Evolutionary conservation across 2,329 filamentous ascomycete genomes (phyloP), one percentile per base, ranked within the genome.

Genomic region (Graphium sp.): DNA sequence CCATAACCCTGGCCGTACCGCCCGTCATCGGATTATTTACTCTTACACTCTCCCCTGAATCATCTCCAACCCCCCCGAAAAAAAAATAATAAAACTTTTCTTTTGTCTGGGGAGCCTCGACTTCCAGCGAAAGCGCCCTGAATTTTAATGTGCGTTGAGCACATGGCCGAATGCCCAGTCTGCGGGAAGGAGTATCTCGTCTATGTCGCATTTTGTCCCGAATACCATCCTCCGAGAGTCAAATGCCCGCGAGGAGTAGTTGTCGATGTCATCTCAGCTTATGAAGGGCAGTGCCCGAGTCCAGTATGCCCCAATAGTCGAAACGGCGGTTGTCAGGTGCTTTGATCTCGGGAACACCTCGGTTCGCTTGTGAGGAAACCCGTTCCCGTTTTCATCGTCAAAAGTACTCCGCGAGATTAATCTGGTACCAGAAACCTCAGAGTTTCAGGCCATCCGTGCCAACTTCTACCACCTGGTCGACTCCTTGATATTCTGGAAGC

Each of bases 391-490:
- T 11, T 6, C 12, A 15, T 13, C 26, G 13, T 8, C 18, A 20
- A 9, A 17, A 8, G 15, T 13, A 12, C 14, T 22, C 14, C 11
- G 22, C 20, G 21, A 30, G 12, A 4, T 14, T 22, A 12, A 14
- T 5, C 18, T 11, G 12, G 9, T 14, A 4, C 10, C 9, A 21
- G 11, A 9, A 8, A 7, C 17, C 32, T 60, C 43, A 76, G 35
- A 75, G 54, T 44, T 64, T 74, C 37, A 62, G 52, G 20, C 50
- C 59, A 26, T 50, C 49, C 8, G 48, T 43, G 10, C 52, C 54
- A 23, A 91, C 62, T 51, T 98, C 89, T 30, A 85, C 76, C 39
- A 94, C 62, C 53, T 95, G 89, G 50, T 95, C 85, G 39, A 89
- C 55, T 0, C 85, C 89, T 41, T 77, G 61, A 51, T 94, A 98